phyloP scores from a whole-genome alignment of 371 early-diverging fungal species.

The Mucor mucedo region DNA sequence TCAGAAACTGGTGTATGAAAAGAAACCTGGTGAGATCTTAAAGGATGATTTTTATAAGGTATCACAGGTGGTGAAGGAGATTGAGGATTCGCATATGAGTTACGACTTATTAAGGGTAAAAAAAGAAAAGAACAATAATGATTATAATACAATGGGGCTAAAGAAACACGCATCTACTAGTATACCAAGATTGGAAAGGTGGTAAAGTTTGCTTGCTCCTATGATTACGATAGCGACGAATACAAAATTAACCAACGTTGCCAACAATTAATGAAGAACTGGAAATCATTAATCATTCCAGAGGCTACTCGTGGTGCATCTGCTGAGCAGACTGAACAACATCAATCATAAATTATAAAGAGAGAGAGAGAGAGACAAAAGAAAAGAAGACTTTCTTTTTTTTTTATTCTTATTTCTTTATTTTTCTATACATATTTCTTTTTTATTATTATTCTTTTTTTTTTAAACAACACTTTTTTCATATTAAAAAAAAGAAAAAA shows the following conservation, averaged over 20 bases:
- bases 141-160: not conserved
- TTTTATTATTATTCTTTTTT: not conserved
- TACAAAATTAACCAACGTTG: slow-evolving; percentile 36
- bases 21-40: slow-evolving; percentile 38
- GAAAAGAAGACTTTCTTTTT: too few species aligned
- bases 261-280: slow-evolving; percentile 33
- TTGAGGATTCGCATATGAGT: slow-evolving; percentile 37
- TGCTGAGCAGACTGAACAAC: slow-evolving; percentile 16
- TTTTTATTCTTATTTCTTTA: too few species aligned
- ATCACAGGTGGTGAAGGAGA: slow-evolving; percentile 33
- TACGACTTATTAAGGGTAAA: slow-evolving; percentile 39
- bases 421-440: not conserved
- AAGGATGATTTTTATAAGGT: slow-evolving; percentile 34
- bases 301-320: slow-evolving; percentile 12
- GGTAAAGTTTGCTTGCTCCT: slow-evolving; percentile 35
- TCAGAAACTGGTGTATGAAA: slow-evolving; percentile 43
- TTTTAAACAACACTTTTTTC: slow-evolving; percentile 7
- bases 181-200: slow-evolving; percentile 52
- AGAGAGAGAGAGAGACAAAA: not conserved
- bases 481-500: not conserved
- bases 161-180: slow-evolving; percentile 11
- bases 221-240: slow-evolving; percentile 34
- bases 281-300: slow-evolving; percentile 30
- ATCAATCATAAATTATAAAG: slow-evolving; percentile 12
- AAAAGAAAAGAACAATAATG: not conserved